Percentiles rank a stretch among this genome's conserved stretches.
These are phyloP conservation scores for Jackrogersella multiformis DNA, from an alignment of 495 filamentous ascomycete species.

Conservation along the genomic window DNA sequence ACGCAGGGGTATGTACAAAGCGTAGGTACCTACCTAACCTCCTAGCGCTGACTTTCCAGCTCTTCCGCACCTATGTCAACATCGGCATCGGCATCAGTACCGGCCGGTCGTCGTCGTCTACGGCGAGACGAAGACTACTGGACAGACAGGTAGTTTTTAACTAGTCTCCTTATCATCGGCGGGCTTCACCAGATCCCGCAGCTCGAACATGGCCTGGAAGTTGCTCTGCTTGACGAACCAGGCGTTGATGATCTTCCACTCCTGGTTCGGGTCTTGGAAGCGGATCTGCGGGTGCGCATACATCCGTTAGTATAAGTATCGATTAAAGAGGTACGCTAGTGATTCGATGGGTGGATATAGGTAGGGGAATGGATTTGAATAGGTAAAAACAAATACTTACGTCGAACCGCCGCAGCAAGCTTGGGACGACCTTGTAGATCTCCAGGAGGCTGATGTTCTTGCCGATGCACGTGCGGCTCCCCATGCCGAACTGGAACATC, in stretches of 20 bases:
- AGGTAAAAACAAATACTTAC: slow-evolving; percentile 53
- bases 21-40: slow-evolving; percentile 7
- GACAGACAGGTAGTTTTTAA: too few relatives aligned
- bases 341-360: not conserved
- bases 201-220: slow-evolving; percentile 66
- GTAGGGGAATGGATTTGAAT: too few relatives aligned
- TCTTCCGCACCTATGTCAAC: not conserved
- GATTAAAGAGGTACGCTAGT: not conserved
- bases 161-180: slow-evolving; percentile 9
- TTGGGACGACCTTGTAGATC: slow-evolving; percentile 82
- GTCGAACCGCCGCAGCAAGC: slow-evolving; percentile 74
- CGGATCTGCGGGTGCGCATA: slow-evolving; percentile 55
- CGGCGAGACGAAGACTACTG: too few relatives aligned
- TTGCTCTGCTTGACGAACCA: slow-evolving; percentile 78
- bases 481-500: slow-evolving; percentile 71
- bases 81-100: too few relatives aligned
- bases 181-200: slow-evolving; percentile 57
- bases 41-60: not conserved
- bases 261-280: slow-evolving; percentile 65
- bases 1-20: slow-evolving; percentile 8
- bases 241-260: slow-evolving; percentile 74
- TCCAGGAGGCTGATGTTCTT: slow-evolving; percentile 80
- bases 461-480: slow-evolving; percentile 70
- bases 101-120: too few relatives aligned
- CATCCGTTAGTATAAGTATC: slow-evolving; percentile 21